phyloP scores from a whole-genome alignment of 495 filamentous ascomycete genomes.

The Hypoxylon fuscum region DNA sequence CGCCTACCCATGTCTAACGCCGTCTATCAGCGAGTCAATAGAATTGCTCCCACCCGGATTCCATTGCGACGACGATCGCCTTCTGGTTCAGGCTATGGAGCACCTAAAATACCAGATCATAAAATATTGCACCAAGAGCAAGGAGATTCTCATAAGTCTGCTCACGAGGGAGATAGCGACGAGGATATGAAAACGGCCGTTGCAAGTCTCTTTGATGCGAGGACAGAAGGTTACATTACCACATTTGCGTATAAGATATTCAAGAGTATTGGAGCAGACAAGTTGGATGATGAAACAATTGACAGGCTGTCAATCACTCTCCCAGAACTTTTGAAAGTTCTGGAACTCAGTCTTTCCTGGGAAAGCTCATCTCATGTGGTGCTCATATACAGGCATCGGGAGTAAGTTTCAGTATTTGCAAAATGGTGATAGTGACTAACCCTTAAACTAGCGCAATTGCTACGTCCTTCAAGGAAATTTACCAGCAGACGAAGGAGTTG shows the following conservation, averaged over 20 bases:
- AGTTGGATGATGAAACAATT: conserved; percentile 1
- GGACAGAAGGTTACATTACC: conserved; percentile 4
- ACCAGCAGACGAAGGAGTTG: background rate
- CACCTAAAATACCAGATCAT: background rate
- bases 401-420: background rate
- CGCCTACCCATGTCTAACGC: too few species aligned
- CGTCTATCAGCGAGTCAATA: too few species aligned
- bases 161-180: background rate
- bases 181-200: background rate
- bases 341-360: conserved; percentile 6
- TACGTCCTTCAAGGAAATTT: background rate
- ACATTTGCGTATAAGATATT: conserved; percentile 3
- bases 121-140: background rate
- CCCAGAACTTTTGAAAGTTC: conserved; percentile 6
- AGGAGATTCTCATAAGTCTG: background rate
- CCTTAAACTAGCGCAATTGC: background rate
- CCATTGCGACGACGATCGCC: too few species aligned
- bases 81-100: too few species aligned
- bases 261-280: background rate
- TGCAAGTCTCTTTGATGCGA: background rate
- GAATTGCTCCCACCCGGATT: too few species aligned
- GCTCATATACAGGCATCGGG: conserved; percentile 8
- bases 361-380: conserved; percentile 1
- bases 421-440: background rate
- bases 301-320: conserved; percentile 4